Conservation (phyloP, 495 filamentous ascomycete genomes). For the Endocarpon pusillum region DNA sequence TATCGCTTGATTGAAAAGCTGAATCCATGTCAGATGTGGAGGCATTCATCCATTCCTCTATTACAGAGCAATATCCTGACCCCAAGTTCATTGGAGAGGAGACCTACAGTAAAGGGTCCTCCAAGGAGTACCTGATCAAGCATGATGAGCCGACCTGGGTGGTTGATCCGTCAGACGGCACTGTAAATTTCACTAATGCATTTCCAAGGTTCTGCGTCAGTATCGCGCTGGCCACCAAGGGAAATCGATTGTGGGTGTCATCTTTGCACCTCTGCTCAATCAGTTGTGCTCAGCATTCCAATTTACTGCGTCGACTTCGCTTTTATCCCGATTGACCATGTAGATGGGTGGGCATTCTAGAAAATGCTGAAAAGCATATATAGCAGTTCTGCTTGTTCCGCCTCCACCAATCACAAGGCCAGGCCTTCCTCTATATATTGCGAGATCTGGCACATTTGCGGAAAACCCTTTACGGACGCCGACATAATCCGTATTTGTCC, state of each 20-base stretch:
- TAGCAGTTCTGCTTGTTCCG: slow-evolving; percentile 49
- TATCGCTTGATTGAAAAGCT: slow-evolving; percentile 1
- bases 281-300: slow-evolving; percentile 45
- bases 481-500: slow-evolving; percentile 62
- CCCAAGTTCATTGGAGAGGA: slow-evolving; percentile 63
- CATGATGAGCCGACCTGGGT: slow-evolving; percentile 45
- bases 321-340: slow-evolving; percentile 46
- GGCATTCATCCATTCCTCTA: slow-evolving; percentile 39
- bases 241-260: slow-evolving; percentile 42
- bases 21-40: slow-evolving; percentile 37
- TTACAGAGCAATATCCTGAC: slow-evolving; percentile 36
- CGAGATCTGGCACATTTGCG: slow-evolving; percentile 33
- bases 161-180: slow-evolving; percentile 53
- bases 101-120: slow-evolving; percentile 40
- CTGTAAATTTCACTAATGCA: slow-evolving; percentile 55
- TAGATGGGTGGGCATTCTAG: slow-evolving; percentile 49
- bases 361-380: slow-evolving; percentile 51
- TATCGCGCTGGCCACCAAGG: slow-evolving; percentile 43
- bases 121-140: slow-evolving; percentile 43
- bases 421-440: slow-evolving; percentile 33
- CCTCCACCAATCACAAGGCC: slow-evolving; percentile 49
- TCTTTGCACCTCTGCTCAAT: slow-evolving; percentile 45
- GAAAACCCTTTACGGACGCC: slow-evolving; percentile 52
- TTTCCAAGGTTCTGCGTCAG: slow-evolving; percentile 61
- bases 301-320: slow-evolving; percentile 45